These are phyloP conservation scores for Pestalotiopsis sp. DNA, from an alignment of 2,329 filamentous ascomycete species.

Conservation along the genomic window DNA sequence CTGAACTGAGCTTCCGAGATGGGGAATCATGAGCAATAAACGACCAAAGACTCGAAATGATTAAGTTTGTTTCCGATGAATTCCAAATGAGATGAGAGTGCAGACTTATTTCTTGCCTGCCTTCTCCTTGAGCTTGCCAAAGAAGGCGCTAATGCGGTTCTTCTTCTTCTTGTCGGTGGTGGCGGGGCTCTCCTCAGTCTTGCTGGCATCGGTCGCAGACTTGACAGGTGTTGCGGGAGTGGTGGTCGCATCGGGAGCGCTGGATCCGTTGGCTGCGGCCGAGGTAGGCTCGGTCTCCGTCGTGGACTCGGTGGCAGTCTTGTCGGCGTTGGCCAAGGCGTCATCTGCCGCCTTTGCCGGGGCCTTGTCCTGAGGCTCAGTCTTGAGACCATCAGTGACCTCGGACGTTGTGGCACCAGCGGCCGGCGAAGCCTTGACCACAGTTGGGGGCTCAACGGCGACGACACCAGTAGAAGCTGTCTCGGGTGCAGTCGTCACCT, in stretches of 20 bases:
- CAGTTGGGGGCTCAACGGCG: slow-evolving; percentile 17
- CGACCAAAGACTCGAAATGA: slow-evolving; percentile 7
- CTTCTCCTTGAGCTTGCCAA: slow-evolving; percentile 25
- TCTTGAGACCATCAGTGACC: background rate
- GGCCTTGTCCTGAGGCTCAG: background rate
- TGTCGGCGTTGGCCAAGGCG: slow-evolving; percentile 13
- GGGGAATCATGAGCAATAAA: slow-evolving; percentile 16
- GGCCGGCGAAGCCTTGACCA: background rate
- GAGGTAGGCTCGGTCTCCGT: slow-evolving; percentile 2
- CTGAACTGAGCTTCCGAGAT: slow-evolving; percentile 10
- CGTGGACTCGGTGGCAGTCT: background rate
- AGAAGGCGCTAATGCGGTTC: slow-evolving; percentile 43
- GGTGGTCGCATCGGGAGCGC: background rate
- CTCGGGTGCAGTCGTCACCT: background rate
- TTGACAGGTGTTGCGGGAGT: slow-evolving; percentile 4
- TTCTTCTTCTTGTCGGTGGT: slow-evolving; percentile 42
- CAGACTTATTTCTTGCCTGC: slow-evolving; percentile 6
- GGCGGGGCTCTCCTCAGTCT: slow-evolving; percentile 30
- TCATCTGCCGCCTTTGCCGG: slow-evolving; percentile 15
- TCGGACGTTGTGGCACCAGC: background rate
- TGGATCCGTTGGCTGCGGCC: slow-evolving; percentile 1
- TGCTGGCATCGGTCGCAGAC: slow-evolving; percentile 12
- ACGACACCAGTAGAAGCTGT: slow-evolving; percentile 12
- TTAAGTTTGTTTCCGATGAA: background rate
- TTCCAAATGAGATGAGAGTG: background rate